Conservation (phyloP, 2,329 filamentous ascomycete genomes). For the Clarireedia homoeocarpa region DNA sequence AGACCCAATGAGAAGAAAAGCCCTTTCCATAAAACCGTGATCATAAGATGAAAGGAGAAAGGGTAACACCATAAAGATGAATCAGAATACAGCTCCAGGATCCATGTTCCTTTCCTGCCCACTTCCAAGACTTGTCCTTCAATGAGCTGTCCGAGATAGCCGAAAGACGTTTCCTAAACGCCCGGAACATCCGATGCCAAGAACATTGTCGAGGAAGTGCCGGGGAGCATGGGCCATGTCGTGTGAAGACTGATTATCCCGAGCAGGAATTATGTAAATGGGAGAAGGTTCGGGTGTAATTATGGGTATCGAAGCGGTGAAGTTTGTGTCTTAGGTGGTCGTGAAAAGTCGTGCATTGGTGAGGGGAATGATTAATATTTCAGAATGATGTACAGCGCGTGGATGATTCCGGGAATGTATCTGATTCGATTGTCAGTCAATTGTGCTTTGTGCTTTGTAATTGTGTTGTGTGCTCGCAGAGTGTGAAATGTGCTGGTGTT, state of each 20-base stretch:
- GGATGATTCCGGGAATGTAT: conserved; percentile 13
- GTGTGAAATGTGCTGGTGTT: neutral
- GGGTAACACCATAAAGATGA: neutral
- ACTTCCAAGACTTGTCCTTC: too few relatives aligned
- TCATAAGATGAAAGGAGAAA: neutral
- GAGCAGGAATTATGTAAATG: neutral
- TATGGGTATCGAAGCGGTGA: neutral
- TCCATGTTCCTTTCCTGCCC: neutral
- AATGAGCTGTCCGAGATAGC: too few relatives aligned
- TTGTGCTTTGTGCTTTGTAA: neutral
- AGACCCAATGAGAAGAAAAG: conserved; percentile 8
- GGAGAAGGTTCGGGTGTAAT: neutral
- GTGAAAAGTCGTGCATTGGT: neutral
- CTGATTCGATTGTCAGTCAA: neutral
- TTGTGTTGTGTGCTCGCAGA: too few relatives aligned
- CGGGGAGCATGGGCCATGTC: neutral
- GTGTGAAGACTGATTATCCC: neutral
- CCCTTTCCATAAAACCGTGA: neutral
- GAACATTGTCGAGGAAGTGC: neutral
- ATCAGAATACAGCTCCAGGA: neutral
- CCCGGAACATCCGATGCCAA: conserved; percentile 3
- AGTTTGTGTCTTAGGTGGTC: neutral
- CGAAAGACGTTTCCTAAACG: neutral
- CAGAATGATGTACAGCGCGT: conserved; percentile 54
- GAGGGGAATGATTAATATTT: conserved; percentile 56